Evolutionary conservation across 2,329 filamentous ascomycete genomes (phyloP), one percentile per base, ranked within the genome.

Genomic region (Pseudodiploospora longispora): DNA sequence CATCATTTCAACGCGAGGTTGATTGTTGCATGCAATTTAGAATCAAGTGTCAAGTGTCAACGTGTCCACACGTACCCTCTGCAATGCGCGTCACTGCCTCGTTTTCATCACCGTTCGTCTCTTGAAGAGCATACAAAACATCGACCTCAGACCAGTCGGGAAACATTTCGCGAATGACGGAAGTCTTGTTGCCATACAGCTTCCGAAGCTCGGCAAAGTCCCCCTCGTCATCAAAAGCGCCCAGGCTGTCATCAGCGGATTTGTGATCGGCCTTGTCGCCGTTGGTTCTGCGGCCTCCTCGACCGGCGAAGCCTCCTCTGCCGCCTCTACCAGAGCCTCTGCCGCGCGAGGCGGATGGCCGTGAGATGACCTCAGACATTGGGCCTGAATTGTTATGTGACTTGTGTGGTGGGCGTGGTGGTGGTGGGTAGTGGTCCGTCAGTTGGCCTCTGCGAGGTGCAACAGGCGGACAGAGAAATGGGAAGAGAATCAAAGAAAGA

Each of bases 311-410:
- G 56, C 83, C 84, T 66, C 83, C 83, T 71, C 85, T 78, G 62
- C 88, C 89, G 64, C 90, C 90, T 68, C 91, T 85, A 69, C 83
- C 78, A 66, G 88, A 85, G 73, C 87, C 88, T 80, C 93, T 85
- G 71, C 91, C 90, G 72, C 91, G 87, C 75, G 82, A 69, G 71
- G 87, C 82, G 68, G 82, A 78, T 65, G 85, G 78, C 78, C 90
- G 81, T 71, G 85, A 79, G 76, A 89, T 85, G 73, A 87, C 80
- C 80, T 97, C 91, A 78, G 93, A 95, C 93, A 97, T 97, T 72
- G 67, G 70, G 60, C 65, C 59, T 62, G 60, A 56, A 65, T 66
- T 58, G 55, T 65, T 61, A 62, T 68, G 60, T 60, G 63, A 59
- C 55, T 44, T 58, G 55, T 55, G 55, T 52, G 54, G 52, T 55